A percentile compares a stretch with the other conserved stretches of the same genome.
phyloP scores from a whole-genome alignment of 371 early-diverging fungal genomes.

The Mortierella sp. region DNA sequence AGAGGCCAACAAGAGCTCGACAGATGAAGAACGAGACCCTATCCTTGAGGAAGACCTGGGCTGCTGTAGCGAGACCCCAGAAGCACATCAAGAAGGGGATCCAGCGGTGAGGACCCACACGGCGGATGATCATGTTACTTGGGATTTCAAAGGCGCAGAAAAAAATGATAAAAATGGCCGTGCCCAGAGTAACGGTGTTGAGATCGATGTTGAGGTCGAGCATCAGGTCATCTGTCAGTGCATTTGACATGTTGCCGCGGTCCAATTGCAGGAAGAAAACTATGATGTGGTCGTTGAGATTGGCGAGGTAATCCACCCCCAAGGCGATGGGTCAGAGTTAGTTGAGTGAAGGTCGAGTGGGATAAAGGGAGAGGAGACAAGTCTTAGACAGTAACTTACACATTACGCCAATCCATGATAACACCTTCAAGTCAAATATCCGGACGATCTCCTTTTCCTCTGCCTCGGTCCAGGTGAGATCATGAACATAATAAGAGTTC shows the following conservation, averaged over 20 bases:
- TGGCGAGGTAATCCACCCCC: too few species aligned
- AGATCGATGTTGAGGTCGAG: constrained; percentile 52
- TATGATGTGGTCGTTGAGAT: background rate
- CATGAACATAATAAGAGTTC: constrained; percentile 3
- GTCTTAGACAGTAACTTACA: background rate
- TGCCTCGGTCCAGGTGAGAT: constrained; percentile 18
- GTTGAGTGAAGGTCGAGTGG: too few species aligned
- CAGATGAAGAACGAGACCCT: constrained; percentile 47
- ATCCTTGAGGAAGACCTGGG: constrained; percentile 55
- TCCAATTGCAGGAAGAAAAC: constrained; percentile 55
- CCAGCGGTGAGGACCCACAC: constrained; percentile 64
- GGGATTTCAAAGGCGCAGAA: constrained; percentile 57
- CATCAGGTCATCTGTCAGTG: constrained; percentile 56
- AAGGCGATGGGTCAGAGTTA: too few species aligned
- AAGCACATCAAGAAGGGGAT: constrained; percentile 68
- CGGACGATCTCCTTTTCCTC: constrained; percentile 20
- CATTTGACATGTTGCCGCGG: constrained; percentile 55
- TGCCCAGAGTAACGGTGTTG: constrained; percentile 54
- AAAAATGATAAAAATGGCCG: constrained; percentile 51
- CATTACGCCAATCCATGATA: constrained; percentile 14
- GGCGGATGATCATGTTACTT: constrained; percentile 61
- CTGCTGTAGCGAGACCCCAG: constrained; percentile 69
- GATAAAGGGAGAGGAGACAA: too few species aligned
- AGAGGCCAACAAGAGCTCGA: constrained; percentile 58
- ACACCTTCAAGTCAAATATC: constrained; percentile 1